These are phyloP conservation scores for Hymenoscyphus scutula DNA, from an alignment of 2,329 filamentous ascomycete species.

Conservation along the genomic window DNA sequence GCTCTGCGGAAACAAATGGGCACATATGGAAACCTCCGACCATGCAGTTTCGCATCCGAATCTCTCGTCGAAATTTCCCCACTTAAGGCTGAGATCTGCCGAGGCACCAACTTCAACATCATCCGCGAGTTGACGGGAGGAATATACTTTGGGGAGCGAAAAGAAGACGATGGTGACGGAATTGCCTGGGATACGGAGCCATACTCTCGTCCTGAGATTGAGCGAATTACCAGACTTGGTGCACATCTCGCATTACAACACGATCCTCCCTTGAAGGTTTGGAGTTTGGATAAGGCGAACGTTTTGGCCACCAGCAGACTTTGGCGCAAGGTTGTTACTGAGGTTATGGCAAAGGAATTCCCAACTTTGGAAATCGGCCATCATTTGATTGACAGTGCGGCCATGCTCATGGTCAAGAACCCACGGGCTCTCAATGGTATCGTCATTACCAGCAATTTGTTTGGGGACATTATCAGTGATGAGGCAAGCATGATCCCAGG, in stretches of 20 bases:
- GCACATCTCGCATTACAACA: conserved; percentile 76
- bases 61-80: conserved; percentile 81
- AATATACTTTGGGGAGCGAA: conserved; percentile 91
- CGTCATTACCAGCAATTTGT: conserved; percentile 88
- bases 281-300: conserved; percentile 93
- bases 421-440: conserved; percentile 84
- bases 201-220: conserved; percentile 81
- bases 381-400: conserved; percentile 93
- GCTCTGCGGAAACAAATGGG: conserved; percentile 88
- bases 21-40: conserved; percentile 92
- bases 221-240: conserved; percentile 80
- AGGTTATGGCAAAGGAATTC: conserved; percentile 86
- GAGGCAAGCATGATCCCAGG: conserved; percentile 94
- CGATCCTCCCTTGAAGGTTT: conserved; percentile 74
- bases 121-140: conserved; percentile 89
- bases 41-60: conserved; percentile 92
- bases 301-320: conserved; percentile 86
- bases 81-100: conserved; percentile 80
- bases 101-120: conserved; percentile 87
- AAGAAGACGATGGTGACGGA: conserved; percentile 73
- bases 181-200: conserved; percentile 81
- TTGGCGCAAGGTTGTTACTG: conserved; percentile 83
- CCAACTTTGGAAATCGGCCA: conserved; percentile 80
- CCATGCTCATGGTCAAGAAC: conserved; percentile 97
- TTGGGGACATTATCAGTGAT: conserved; percentile 94